These are phyloP conservation scores for Adiantum capillusveneris DNA, from an alignment of 75 land plant genomes.

Conservation along the genomic window DNA sequence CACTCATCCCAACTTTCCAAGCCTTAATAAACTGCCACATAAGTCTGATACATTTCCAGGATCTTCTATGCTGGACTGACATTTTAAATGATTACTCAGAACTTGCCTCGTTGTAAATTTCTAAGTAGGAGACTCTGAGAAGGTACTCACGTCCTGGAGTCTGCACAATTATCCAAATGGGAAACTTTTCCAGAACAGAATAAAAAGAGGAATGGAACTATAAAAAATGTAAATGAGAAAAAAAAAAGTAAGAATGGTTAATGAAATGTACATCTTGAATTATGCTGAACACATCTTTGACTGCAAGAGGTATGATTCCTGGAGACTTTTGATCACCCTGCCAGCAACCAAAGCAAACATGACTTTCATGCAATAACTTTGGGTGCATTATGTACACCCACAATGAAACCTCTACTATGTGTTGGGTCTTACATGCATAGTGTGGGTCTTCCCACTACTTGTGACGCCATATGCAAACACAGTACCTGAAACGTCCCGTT, in stretches of 20 bases:
- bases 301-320: constrained; percentile 88
- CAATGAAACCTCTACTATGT: too few relatives aligned
- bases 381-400: background rate
- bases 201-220: background rate
- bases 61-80: background rate
- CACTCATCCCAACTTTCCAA: background rate
- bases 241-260: background rate
- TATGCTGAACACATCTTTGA: constrained; percentile 92
- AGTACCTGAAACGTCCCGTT: constrained; percentile 29
- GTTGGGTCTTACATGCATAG: constrained; percentile 43
- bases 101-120: constrained; percentile 89
- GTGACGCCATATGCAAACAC: constrained; percentile 59
- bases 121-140: constrained; percentile 87
- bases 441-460: constrained; percentile 55
- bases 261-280: constrained; percentile 76
- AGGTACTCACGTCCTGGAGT: constrained; percentile 85
- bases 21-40: background rate
- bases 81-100: background rate
- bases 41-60: background rate
- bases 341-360: constrained; percentile 13
- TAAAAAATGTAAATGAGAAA: background rate
- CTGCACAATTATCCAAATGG: constrained; percentile 27
- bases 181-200: background rate
- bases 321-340: constrained; percentile 94
- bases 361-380: too few relatives aligned